phyloP scores from a whole-genome alignment of 140 eudicot species.

The Erigeron philadelphicus region DNA sequence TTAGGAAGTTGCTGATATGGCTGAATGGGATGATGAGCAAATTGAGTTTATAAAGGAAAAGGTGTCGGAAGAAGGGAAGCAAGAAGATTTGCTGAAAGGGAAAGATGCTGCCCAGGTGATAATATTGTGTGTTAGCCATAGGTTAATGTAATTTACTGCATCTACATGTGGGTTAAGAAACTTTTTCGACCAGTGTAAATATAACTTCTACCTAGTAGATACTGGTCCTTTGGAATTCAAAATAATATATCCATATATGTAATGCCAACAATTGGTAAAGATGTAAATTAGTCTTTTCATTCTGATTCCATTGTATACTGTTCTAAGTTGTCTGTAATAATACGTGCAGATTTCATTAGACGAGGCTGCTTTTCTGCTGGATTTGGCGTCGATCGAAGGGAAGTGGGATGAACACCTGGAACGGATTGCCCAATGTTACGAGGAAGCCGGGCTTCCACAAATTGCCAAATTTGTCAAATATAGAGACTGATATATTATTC shows the following conservation, averaged over 20 bases:
- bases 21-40: slow-evolving; percentile 99
- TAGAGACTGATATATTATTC: slow-evolving; percentile 38
- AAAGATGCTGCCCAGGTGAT: slow-evolving; percentile 81
- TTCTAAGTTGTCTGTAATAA: neutral
- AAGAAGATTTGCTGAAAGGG: slow-evolving; percentile 81
- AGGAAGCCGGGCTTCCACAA: slow-evolving; percentile 65
- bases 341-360: slow-evolving; percentile 70
- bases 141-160: neutral
- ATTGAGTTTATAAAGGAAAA: slow-evolving; percentile 77
- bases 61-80: slow-evolving; percentile 74
- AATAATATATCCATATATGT: neutral
- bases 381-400: slow-evolving; percentile 86
- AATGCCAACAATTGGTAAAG: slow-evolving; percentile 5
- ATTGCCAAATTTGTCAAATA: slow-evolving; percentile 66
- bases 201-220: neutral
- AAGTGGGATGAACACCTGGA: slow-evolving; percentile 70
- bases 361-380: slow-evolving; percentile 90
- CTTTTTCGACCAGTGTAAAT: neutral
- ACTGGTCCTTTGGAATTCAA: neutral
- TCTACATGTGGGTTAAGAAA: neutral
- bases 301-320: slow-evolving; percentile 3
- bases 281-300: neutral
- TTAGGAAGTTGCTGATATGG: slow-evolving; percentile 87
- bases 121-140: neutral
- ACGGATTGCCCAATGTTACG: slow-evolving; percentile 78